phyloP scores from a whole-genome alignment of 2,329 filamentous ascomycete species.

The Aureobasidium melanogenum region DNA sequence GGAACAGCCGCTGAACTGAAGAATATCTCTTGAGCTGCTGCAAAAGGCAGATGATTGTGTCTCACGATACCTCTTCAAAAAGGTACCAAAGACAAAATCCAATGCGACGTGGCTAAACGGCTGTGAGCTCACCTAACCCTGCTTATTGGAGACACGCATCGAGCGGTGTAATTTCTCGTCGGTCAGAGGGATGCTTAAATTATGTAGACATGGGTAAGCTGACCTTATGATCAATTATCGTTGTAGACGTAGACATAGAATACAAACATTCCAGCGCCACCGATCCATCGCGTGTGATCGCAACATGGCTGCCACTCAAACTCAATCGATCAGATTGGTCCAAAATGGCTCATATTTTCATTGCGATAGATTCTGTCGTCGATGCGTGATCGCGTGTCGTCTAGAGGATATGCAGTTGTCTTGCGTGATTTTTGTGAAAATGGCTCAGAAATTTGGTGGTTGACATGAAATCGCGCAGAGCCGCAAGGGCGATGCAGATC shows the following conservation, averaged over 20 bases:
- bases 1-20: not conserved
- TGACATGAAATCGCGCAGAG: constrained; percentile 5
- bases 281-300: not conserved
- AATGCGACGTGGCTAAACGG: not conserved
- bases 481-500: constrained; percentile 2
- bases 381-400: not conserved
- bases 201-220: not conserved
- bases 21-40: not conserved
- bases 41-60: not conserved
- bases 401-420: not conserved
- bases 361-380: not conserved
- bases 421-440: constrained; percentile 12
- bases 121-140: not conserved
- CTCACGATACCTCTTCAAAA: no score
- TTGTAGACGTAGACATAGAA: not conserved
- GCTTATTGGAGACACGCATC: not conserved
- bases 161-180: not conserved
- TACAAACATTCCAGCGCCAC: not conserved
- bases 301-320: not conserved
- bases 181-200: not conserved
- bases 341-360: constrained; percentile 3
- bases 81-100: no score
- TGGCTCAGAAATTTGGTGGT: constrained; percentile 6
- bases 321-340: not conserved
- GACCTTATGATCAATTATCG: not conserved